phyloP scores from a whole-genome alignment of 768 basidiomycete species.

The Lactarius hatsudake region DNA sequence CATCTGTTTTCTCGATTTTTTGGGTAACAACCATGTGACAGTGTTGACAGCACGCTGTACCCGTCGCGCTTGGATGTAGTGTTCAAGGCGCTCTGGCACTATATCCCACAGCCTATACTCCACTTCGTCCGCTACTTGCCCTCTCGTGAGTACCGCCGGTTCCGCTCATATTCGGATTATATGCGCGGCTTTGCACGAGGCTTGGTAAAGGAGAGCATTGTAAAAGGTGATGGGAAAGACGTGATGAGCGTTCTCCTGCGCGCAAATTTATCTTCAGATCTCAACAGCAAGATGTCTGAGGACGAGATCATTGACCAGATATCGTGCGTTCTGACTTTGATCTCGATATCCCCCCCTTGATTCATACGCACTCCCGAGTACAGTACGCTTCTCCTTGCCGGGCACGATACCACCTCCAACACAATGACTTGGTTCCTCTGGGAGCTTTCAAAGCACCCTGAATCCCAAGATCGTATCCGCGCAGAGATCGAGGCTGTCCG shows the following conservation, averaged over 20 bases:
- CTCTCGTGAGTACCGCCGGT: constrained; percentile 21
- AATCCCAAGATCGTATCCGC: constrained; percentile 24
- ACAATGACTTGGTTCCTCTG: constrained; percentile 24
- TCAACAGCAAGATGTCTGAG: constrained; percentile 3
- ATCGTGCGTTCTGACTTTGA: constrained; percentile 8
- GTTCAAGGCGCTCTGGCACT: constrained; percentile 22
- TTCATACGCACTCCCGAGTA: not conserved
- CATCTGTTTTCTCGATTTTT: not conserved
- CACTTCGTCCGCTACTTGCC: constrained; percentile 25
- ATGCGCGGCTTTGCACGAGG: constrained; percentile 12
- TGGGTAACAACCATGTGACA: not conserved
- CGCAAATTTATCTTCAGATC: constrained; percentile 20
- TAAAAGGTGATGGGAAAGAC: constrained; percentile 22
- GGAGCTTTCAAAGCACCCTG: constrained; percentile 24
- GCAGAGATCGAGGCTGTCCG: constrained; percentile 21
- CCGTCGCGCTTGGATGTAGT: constrained; percentile 20
- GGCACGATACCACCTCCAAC: constrained; percentile 25
- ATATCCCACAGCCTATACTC: constrained; percentile 20
- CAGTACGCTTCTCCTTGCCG: constrained; percentile 22
- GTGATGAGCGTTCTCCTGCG: constrained; percentile 25
- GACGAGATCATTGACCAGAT: constrained; percentile 22
- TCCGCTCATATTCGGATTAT: constrained; percentile 17
- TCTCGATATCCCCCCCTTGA: too few relatives aligned
- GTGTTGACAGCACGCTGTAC: constrained; percentile 25
- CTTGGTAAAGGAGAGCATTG: constrained; percentile 11